These are phyloP conservation scores for Erodium texanum DNA, from an alignment of 441 rosid species.

Conservation along the genomic window DNA sequence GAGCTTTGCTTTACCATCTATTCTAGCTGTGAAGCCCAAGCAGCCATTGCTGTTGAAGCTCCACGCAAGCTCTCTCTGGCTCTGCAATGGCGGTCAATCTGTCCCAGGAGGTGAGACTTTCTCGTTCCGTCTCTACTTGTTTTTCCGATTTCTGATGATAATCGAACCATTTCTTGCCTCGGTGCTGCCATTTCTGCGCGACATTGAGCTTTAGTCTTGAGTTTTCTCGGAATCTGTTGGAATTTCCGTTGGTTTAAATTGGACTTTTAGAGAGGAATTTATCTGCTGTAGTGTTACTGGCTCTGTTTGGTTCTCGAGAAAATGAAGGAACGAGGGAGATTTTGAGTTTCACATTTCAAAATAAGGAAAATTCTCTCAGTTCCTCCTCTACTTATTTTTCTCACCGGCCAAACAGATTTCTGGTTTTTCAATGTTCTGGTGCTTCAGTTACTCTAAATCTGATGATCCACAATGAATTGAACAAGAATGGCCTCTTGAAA, in stretches of 20 bases:
- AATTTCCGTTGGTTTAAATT: neutral
- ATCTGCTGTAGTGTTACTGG: too few species aligned
- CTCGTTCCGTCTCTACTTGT: neutral
- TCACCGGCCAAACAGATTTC: too few species aligned
- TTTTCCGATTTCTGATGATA: neutral
- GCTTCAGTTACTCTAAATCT: neutral
- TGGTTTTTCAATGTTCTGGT: neutral
- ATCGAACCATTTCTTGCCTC: neutral
- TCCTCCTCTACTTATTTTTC: neutral
- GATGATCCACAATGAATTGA: neutral
- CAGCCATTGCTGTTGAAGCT: neutral
- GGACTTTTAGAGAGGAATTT: neutral
- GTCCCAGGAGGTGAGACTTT: slow-evolving; percentile 31
- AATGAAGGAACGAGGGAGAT: neutral
- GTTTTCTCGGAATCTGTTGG: too few species aligned
- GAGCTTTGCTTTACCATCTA: neutral
- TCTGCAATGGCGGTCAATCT: slow-evolving; percentile 26
- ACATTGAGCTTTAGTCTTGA: too few species aligned
- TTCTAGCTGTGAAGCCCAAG: neutral
- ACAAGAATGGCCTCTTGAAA: slow-evolving; percentile 1
- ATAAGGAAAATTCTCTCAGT: neutral
- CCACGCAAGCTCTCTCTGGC: slow-evolving; percentile 4
- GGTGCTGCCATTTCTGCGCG: neutral
- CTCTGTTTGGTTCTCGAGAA: neutral
- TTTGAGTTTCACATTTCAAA: neutral